Percentiles rank a stretch among this genome's conserved stretches.
These are phyloP conservation scores for Globisporangium viniferum DNA, from an alignment of 352 stramenopile species.

Conservation along the genomic window DNA sequence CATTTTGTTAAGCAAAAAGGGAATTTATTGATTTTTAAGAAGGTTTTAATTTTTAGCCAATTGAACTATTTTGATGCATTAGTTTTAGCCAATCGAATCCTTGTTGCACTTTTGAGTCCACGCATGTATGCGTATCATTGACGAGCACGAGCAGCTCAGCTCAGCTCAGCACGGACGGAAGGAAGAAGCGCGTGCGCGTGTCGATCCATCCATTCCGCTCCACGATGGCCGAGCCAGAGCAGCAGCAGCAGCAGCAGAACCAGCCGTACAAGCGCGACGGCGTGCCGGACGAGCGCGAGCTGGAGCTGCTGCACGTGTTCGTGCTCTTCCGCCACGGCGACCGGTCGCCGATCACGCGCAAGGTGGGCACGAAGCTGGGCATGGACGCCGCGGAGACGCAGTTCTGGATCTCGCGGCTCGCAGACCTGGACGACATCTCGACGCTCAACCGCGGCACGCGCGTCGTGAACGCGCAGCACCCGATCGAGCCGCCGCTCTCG, in stretches of 20 bases:
- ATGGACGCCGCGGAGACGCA: constrained; percentile 46
- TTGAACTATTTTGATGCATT: neutral
- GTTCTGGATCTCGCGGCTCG: constrained; percentile 61
- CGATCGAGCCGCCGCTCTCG: constrained; percentile 24
- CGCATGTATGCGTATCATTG: constrained; percentile 10
- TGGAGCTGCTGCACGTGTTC: constrained; percentile 60
- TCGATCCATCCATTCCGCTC: neutral
- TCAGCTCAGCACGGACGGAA: neutral
- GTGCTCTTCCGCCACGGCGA: constrained; percentile 78
- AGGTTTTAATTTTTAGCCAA: neutral
- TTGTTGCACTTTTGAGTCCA: neutral
- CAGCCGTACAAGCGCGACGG: neutral
- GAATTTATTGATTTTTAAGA: no score
- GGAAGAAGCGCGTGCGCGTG: neutral
- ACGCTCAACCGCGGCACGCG: constrained; percentile 44
- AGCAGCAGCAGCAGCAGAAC: neutral
- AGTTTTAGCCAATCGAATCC: neutral
- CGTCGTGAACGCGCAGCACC: constrained; percentile 29
- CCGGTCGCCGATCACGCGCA: constrained; percentile 67
- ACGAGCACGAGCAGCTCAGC: neutral
- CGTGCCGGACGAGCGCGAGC: constrained; percentile 12
- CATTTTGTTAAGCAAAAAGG: no score
- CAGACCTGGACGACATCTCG: constrained; percentile 37
- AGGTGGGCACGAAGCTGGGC: constrained; percentile 35
- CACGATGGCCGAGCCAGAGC: constrained; percentile 4